phyloP scores from a whole-genome alignment of 768 basidiomycete species.

The Cystofilobasidium macerans region DNA sequence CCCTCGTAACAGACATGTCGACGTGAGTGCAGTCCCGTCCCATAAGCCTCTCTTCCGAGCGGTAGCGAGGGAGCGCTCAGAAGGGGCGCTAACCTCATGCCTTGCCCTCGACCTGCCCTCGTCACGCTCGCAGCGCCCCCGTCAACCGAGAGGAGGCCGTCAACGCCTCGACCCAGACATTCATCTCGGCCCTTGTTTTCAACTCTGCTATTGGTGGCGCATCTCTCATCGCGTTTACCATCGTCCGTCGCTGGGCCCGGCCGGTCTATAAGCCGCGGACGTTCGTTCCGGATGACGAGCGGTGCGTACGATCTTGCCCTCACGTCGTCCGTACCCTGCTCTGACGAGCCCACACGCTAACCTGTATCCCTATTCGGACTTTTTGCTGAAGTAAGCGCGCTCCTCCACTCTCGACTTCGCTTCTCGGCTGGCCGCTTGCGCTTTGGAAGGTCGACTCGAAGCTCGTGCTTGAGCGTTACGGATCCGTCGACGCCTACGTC shows the following conservation, averaged over 20 bases:
- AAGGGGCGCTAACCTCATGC: no score
- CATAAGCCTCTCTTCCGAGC: no score
- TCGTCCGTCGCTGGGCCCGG: slow-evolving; percentile 72
- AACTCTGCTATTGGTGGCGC: slow-evolving; percentile 48
- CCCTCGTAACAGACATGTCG: no score
- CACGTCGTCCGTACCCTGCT: slow-evolving; percentile 10
- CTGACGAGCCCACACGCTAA: background rate
- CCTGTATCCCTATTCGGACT: slow-evolving; percentile 16
- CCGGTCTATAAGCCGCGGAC: slow-evolving; percentile 81
- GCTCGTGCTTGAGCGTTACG: slow-evolving; percentile 48
- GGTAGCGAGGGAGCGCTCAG: no score
- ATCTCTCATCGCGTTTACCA: slow-evolving; percentile 65
- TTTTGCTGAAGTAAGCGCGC: slow-evolving; percentile 44
- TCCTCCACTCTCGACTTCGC: slow-evolving; percentile 44
- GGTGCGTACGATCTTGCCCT: no score
- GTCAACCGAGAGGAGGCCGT: slow-evolving; percentile 1
- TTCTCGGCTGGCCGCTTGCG: slow-evolving; percentile 57
- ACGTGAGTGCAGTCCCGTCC: no score
- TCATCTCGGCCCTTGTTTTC: slow-evolving; percentile 73
- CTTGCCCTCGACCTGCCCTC: no score
- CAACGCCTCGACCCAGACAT: slow-evolving; percentile 61
- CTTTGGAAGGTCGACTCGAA: slow-evolving; percentile 50
- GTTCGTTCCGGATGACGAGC: slow-evolving; percentile 49
- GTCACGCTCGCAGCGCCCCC: background rate
- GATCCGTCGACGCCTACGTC: slow-evolving; percentile 74